Percentiles rank a stretch among this genome's conserved stretches.
Conservation (phyloP, 2,329 filamentous ascomycete species). For the Ceratocystis diversiconidia region DNA sequence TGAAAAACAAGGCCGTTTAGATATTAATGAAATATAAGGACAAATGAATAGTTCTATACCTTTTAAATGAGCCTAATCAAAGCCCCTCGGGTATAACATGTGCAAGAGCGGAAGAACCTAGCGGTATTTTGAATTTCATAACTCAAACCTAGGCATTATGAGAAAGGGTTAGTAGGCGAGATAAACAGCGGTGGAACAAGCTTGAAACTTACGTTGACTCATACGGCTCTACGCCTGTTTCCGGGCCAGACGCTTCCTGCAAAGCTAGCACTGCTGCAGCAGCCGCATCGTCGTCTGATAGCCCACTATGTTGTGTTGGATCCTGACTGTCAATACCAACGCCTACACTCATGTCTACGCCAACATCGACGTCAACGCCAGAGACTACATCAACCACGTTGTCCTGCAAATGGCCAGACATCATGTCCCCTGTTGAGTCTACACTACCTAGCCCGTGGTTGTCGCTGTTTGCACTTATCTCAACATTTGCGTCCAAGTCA, state of each 20-base stretch:
- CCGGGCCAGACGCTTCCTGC: slow-evolving; percentile 4
- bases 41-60: not conserved
- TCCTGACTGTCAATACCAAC: not conserved
- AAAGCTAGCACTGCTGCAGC: slow-evolving; percentile 2
- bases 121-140: not conserved
- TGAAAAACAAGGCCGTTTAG: too few species aligned
- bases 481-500: not conserved
- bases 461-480: not conserved
- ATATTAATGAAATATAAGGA: too few species aligned
- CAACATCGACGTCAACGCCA: not conserved
- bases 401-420: not conserved
- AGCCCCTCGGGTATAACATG: not conserved
- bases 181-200: not conserved
- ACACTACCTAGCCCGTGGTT: not conserved
- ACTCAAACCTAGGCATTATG: not conserved
- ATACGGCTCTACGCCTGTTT: slow-evolving; percentile 5
- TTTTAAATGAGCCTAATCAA: not conserved
- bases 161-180: not conserved
- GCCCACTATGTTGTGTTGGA: not conserved
- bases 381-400: not conserved
- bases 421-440: not conserved
- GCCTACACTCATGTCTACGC: not conserved
- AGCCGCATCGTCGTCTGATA: slow-evolving; percentile 6
- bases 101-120: too few species aligned
- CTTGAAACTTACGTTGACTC: slow-evolving; percentile 1